Evolutionary conservation across 148 eudicot genomes (phyloP).

Genomic region (Mesembryanthemum crystallinum): DNA sequence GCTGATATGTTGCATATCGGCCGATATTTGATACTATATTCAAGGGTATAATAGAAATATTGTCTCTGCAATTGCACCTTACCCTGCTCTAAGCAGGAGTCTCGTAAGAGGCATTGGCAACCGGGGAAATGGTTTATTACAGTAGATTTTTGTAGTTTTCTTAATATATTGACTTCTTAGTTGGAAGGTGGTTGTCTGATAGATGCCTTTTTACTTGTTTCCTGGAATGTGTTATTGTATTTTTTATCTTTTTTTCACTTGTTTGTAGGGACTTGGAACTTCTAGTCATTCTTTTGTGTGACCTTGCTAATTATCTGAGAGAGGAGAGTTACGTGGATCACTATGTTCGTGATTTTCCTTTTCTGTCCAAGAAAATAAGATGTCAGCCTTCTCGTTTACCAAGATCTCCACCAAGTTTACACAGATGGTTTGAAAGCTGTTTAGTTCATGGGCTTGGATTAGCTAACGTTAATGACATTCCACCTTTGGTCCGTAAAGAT

Average conservation of each 20-base stretch:
- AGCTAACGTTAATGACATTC: constrained; percentile 62
- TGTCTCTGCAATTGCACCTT: background rate
- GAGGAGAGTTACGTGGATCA: constrained; percentile 75
- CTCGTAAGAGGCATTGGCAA: background rate
- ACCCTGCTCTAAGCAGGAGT: background rate
- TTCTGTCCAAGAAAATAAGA: constrained; percentile 42
- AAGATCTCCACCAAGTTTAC: constrained; percentile 73
- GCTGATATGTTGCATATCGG: no score
- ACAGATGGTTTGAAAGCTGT: constrained; percentile 90
- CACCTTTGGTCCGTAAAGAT: constrained; percentile 59
- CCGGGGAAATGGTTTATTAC: background rate
- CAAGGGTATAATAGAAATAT: background rate
- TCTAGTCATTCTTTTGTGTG: constrained; percentile 62
- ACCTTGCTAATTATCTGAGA: constrained; percentile 58
- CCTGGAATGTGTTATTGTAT: background rate
- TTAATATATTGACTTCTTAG: background rate
- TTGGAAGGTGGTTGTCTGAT: constrained; percentile 10
- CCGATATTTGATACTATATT: no score
- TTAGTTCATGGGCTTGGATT: constrained; percentile 59
- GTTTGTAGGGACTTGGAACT: constrained; percentile 76
- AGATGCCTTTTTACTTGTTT: constrained; percentile 7
- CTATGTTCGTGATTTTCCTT: constrained; percentile 91
- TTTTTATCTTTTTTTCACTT: background rate
- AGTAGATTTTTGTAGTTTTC: background rate
- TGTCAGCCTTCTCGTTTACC: constrained; percentile 30